These are phyloP conservation scores for Plectosphaerella cucumerina DNA, from an alignment of 2,329 filamentous ascomycete genomes.

Conservation along the genomic window DNA sequence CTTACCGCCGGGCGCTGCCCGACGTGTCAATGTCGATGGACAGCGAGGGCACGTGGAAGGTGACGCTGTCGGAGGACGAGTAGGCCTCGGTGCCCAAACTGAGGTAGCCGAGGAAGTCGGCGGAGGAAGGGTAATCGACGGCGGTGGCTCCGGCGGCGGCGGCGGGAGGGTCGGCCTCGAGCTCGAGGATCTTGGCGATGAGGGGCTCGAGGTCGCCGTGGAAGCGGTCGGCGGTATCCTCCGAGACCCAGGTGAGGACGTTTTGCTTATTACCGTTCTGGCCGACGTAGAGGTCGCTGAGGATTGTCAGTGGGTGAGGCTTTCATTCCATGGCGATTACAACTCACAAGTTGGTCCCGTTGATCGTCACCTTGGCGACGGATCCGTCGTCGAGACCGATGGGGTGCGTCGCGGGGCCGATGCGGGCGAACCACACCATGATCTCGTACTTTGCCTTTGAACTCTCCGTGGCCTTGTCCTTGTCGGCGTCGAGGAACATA, in stretches of 20 bases:
- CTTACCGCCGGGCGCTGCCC: neutral
- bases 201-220: conserved; percentile 42
- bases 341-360: conserved; percentile 38
- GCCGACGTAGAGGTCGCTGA: conserved; percentile 36
- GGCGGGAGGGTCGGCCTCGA: conserved; percentile 9
- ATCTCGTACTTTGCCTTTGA: conserved; percentile 44
- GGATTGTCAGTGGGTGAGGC: neutral
- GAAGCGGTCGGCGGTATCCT: conserved; percentile 31
- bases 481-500: conserved; percentile 50
- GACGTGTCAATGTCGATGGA: conserved; percentile 25
- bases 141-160: conserved; percentile 12
- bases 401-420: conserved; percentile 41
- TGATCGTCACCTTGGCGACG: conserved; percentile 28
- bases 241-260: conserved; percentile 47
- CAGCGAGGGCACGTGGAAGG: conserved; percentile 38
- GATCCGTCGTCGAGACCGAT: conserved; percentile 33
- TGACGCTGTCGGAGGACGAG: conserved; percentile 36
- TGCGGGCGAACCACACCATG: conserved; percentile 52
- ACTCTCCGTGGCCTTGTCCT: conserved; percentile 32
- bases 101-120: conserved; percentile 47
- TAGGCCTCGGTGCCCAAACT: conserved; percentile 49
- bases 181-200: conserved; percentile 31
- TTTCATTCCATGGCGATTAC: neutral
- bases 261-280: conserved; percentile 34
- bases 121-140: conserved; percentile 27